Conservation (phyloP, 345 rosid genomes). For the Crucihimalaya himalaica region DNA sequence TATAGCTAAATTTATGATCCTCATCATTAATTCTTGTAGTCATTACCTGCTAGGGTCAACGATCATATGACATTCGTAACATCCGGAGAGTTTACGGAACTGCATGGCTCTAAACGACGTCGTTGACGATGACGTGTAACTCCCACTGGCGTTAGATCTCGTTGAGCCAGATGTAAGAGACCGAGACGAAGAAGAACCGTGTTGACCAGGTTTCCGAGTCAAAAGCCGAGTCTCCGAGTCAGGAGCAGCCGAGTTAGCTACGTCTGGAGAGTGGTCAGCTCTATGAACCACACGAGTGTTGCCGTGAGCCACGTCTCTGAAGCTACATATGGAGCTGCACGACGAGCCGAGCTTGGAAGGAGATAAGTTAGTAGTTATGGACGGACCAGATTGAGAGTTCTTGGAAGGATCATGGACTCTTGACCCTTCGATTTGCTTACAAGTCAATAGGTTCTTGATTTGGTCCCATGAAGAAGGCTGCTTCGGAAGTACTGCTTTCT, state of each 20-base stretch:
- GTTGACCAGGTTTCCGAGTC: constrained; percentile 51
- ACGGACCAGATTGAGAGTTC: constrained; percentile 35
- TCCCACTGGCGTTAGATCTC: constrained; percentile 52
- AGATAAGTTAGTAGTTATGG: constrained; percentile 20
- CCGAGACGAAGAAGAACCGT: constrained; percentile 47
- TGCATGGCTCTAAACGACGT: constrained; percentile 88
- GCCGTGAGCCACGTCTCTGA: constrained; percentile 81
- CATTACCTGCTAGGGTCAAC: constrained; percentile 90
- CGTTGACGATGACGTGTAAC: constrained; percentile 40
- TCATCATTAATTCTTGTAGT: not conserved
- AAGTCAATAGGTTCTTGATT: constrained; percentile 84
- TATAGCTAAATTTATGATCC: not conserved
- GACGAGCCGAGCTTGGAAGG: constrained; percentile 61
- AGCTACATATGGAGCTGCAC: constrained; percentile 86
- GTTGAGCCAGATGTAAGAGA: constrained; percentile 51
- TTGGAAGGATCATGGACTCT: constrained; percentile 79
- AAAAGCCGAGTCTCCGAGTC: constrained; percentile 68
- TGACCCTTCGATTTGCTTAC: constrained; percentile 83
- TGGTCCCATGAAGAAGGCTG: constrained; percentile 96
- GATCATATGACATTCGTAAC: constrained; percentile 92
- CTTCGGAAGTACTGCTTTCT: constrained; percentile 43
- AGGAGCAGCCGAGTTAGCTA: constrained; percentile 41
- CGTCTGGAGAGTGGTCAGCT: constrained; percentile 88
- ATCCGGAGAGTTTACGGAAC: constrained; percentile 93
- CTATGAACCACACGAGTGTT: constrained; percentile 94